Base-by-base conservation (phyloP, 164 flowering plant genomes). In the Cinnamomum micranthum region DNA sequence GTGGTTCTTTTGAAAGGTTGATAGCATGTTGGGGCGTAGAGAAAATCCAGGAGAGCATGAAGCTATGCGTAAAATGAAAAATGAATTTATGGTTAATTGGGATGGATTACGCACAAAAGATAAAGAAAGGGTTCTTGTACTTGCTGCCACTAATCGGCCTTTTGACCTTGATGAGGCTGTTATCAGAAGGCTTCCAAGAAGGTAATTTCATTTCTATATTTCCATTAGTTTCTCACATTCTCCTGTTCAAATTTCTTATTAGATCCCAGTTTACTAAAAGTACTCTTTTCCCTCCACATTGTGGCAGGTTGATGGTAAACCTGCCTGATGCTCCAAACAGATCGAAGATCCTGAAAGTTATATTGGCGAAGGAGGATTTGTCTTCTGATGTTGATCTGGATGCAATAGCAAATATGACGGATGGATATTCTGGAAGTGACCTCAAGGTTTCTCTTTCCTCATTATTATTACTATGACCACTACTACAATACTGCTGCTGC, bases 21-120 rank as follows among this genome's bases (percentile, higher is more conserved):
- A 94, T 77, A 92, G 98, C 87, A 90, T 92, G 98, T 78, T 94
- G 83, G 97, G 97, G 6, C 86, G 97, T 58, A 83, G 97, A 75
- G 98, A 92, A 76, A 91, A 87, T 79, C 94, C 98, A 20, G 94
- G 97, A 73, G 98, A 94, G 80, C 97, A 94, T 77, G 98, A 94
- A 81, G 97, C 97, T 67, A 94, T 91, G 97, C 91, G 98, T 50
- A 94, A 92, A 80, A 94, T 94, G 97, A 94, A 92, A 85, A 94
- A 94, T 83, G 98, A 94, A 77, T 94, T 94, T 80, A 94, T 94
- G 98, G 94, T 92, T 60, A 91, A 92, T 69, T 94, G 98, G 98
- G 97, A 94, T 87, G 97, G 98, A 11, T 75, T 94, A 78, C 86
- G 97, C 31, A 91, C 98, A 65, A 94, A 92, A 76, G 97, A 94